Percentiles rank a stretch among this genome's conserved stretches.
Conservation (phyloP, 495 filamentous ascomycete species). For the Podospora appendiculata region DNA sequence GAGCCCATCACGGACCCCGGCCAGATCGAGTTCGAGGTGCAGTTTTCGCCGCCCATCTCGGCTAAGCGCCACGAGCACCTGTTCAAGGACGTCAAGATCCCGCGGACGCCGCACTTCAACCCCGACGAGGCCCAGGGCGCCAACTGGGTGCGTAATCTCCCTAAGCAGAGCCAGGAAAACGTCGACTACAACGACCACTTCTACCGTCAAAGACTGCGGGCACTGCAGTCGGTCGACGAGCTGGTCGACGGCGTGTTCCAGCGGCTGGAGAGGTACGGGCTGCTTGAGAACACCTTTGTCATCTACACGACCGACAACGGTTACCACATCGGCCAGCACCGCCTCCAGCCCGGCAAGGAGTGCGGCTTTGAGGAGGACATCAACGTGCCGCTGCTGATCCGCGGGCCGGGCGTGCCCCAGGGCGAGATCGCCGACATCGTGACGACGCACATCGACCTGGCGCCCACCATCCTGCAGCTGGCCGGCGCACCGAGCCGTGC, state of each 20-base stretch:
- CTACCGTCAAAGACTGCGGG: conserved; percentile 54
- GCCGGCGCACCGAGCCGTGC: conserved; percentile 39
- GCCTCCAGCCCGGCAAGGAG: conserved; percentile 62
- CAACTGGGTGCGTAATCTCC: conserved; percentile 53
- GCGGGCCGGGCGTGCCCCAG: conserved; percentile 49
- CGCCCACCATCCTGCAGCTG: conserved; percentile 54
- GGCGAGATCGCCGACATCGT: conserved; percentile 43
- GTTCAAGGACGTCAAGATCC: conserved; percentile 39
- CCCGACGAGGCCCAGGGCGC: conserved; percentile 47
- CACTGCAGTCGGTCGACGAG: conserved; percentile 64
- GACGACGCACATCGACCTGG: conserved; percentile 63
- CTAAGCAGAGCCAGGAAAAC: conserved; percentile 42
- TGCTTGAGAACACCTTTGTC: conserved; percentile 63
- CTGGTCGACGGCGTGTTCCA: conserved; percentile 51
- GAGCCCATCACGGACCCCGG: conserved; percentile 1
- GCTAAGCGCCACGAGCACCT: conserved; percentile 38
- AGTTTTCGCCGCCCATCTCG: conserved; percentile 48
- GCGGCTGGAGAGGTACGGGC: conserved; percentile 39
- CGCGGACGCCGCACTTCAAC: conserved; percentile 47
- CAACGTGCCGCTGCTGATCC: conserved; percentile 57
- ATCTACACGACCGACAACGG: conserved; percentile 71
- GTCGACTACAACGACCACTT: conserved; percentile 62
- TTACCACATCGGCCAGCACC: conserved; percentile 68
- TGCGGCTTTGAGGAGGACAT: conserved; percentile 70
- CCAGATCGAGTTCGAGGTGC: conserved; percentile 8